A percentile compares a stretch with the other conserved stretches of the same genome.
These are phyloP conservation scores for Pichia sporocuriosa DNA, from an alignment of 805 yeast species.

Conservation along the genomic window DNA sequence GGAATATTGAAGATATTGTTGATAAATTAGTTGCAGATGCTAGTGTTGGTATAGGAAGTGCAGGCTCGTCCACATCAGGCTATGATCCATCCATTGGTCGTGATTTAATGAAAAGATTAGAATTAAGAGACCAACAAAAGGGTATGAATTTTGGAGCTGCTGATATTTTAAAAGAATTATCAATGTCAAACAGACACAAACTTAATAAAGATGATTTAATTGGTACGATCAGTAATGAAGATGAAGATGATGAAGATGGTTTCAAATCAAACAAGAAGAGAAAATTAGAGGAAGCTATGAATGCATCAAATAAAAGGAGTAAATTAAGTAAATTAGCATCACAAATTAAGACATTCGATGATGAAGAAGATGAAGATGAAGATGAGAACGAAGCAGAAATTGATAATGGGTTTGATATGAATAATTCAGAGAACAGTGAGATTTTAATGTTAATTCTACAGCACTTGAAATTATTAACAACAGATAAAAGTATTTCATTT, in stretches of 20 bases:
- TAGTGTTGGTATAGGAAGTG: conserved; percentile 18
- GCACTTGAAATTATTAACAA: conserved; percentile 64
- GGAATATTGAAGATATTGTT: conserved; percentile 16
- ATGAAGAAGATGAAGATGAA: conserved; percentile 19
- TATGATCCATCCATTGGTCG: conserved; percentile 25
- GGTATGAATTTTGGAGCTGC: conserved; percentile 35
- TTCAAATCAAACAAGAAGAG: conserved; percentile 7
- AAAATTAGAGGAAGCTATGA: conserved; percentile 6
- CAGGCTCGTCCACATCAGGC: conserved; percentile 15
- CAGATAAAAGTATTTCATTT: conserved; percentile 48
- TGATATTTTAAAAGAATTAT: conserved; percentile 32
- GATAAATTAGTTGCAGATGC: conserved; percentile 27
- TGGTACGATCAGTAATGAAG: conserved; percentile 29
- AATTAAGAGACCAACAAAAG: conserved; percentile 31
- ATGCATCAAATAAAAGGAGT: conserved; percentile 7
- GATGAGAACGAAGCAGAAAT: conserved; percentile 17
- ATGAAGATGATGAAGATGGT: conserved; percentile 11
- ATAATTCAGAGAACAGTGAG: conserved; percentile 13
- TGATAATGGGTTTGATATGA: conserved; percentile 14
- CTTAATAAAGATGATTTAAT: conserved; percentile 32
- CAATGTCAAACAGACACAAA: conserved; percentile 17
- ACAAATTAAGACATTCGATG: conserved; percentile 20
- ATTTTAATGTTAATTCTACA: conserved; percentile 28
- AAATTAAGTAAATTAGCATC: conserved; percentile 7
- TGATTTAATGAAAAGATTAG: conserved; percentile 23